Evolutionary conservation across 2,329 filamentous ascomycete genomes (phyloP).

Genomic region (Camillea tinctor): DNA sequence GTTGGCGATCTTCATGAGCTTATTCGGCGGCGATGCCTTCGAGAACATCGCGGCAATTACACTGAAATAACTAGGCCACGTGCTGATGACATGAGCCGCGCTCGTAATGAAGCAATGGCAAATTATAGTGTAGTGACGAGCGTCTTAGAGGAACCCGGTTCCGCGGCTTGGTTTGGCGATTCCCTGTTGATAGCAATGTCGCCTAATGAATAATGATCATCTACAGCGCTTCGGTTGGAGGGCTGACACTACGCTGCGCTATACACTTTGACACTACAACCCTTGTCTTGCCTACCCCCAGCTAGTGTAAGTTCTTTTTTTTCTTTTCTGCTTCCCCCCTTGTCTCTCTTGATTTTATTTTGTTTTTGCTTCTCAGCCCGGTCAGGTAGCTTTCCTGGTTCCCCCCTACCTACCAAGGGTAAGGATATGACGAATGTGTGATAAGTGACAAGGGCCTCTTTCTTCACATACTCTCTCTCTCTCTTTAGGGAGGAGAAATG

Average conservation of each 20-base stretch:
- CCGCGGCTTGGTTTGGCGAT: constrained; percentile 14
- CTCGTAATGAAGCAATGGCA: not conserved
- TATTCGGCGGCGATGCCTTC: not conserved
- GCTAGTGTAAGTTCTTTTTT: not conserved
- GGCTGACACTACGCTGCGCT: not conserved
- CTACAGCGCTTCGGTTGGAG: constrained; percentile 8
- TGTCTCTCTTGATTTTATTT: constrained; percentile 2
- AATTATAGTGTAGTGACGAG: not conserved
- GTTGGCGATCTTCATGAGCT: constrained; percentile 3
- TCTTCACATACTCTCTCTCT: too few relatives aligned
- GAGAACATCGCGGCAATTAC: not conserved
- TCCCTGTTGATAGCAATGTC: constrained; percentile 22
- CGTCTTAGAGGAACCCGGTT: constrained; percentile 8
- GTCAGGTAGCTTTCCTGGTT: not conserved
- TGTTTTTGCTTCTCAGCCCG: constrained; percentile 10
- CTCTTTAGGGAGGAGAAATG: constrained; percentile 5
- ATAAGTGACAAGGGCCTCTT: constrained; percentile 16
- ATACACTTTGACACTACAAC: not conserved
- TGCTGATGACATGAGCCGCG: not conserved
- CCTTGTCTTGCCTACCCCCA: not conserved
- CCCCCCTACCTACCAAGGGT: not conserved
- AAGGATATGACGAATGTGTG: constrained; percentile 5
- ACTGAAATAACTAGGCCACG: not conserved
- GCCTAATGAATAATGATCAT: constrained; percentile 20
- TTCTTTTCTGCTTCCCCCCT: too few relatives aligned